Percentiles rank a stretch among this genome's conserved stretches.
Conservation (phyloP, 2,329 filamentous ascomycete species). For the Phialocephala subalpina region DNA sequence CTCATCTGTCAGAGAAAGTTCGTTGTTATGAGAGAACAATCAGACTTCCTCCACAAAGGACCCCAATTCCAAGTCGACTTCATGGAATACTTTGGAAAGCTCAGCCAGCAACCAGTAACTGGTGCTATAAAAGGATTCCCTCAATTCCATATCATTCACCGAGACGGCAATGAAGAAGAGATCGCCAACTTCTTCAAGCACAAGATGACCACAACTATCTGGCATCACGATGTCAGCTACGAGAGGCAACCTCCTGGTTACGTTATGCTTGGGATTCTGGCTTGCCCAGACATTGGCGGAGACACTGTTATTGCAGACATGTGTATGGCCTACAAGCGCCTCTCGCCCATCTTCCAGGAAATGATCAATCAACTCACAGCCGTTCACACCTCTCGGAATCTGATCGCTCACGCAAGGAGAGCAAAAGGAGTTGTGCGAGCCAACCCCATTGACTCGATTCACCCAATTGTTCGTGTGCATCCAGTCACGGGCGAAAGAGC, state of each 20-base stretch:
- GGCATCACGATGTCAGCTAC: conserved; percentile 77
- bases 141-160: conserved; percentile 72
- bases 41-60: conserved; percentile 59
- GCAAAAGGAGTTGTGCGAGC: conserved; percentile 69
- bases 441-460: conserved; percentile 67
- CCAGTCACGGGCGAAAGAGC: conserved; percentile 78
- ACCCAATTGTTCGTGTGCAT: conserved; percentile 74
- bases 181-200: conserved; percentile 68
- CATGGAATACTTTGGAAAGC: conserved; percentile 68
- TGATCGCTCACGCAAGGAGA: conserved; percentile 61
- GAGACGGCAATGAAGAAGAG: conserved; percentile 65
- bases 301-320: conserved; percentile 78
- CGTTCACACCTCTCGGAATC: conserved; percentile 65
- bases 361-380: conserved; percentile 66
- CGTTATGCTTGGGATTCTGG: conserved; percentile 63
- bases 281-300: conserved; percentile 65
- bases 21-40: conserved; percentile 58
- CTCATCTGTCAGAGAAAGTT: conserved; percentile 51
- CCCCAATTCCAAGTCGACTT: conserved; percentile 69
- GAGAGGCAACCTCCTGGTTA: conserved; percentile 75
- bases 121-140: conserved; percentile 67
- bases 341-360: conserved; percentile 44
- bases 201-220: conserved; percentile 68
- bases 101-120: conserved; percentile 75
- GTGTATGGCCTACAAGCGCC: conserved; percentile 66